Evolutionary conservation across 1,284 basidiomycete species (phyloP), one percentile per base, ranked within the genome.

Genomic region (Fomitopsis schrenkii): DNA sequence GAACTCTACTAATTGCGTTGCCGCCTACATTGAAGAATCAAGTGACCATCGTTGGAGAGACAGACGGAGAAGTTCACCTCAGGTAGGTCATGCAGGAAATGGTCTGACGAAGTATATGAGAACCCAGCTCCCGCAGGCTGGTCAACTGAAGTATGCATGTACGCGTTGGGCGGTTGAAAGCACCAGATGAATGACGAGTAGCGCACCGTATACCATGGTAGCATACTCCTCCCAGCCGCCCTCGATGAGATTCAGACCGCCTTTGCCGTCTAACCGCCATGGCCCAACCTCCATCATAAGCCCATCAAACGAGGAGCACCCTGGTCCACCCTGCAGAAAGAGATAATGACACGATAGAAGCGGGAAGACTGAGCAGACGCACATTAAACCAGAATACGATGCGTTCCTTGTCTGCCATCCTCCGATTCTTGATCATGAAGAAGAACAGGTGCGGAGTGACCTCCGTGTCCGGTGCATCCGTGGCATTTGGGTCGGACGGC

Each of bases 161-260:
- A 33, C 30, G 48, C 19, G 19, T 14, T 30, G 3, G 46, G 41
- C 19, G 5, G 7, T 2, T 5, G 12, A 15, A 2, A 56, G 42
- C 4, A 55, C 65, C 54, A 58, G 10, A 59, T 35, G 8, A 63
- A 55, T 63, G 55, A 48, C 62, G 33, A 48, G 60, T 15, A 14
- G 78, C 90, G 72, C 66, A 96, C 95, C 77, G 71, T 93, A 99
- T 61, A 99, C 87, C 76, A 99, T 88, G 53, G 94, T 97, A n/a
- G 94, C 91, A 72, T 97, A 99, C 74, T 99, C 97, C 74, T 99
- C 97, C 97, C 97, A 99, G 6, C 95, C 95, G 30, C 95, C 95
- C 63, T 96, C 90, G 7, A 87, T 80, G 58, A 88, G 85, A 65
- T 85, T 85, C 61, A 98, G 81, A 15, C 90, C 88, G 28, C 91